Conservation (phyloP, 169 alveolate species). For the Perkinsus olseni region DNA sequence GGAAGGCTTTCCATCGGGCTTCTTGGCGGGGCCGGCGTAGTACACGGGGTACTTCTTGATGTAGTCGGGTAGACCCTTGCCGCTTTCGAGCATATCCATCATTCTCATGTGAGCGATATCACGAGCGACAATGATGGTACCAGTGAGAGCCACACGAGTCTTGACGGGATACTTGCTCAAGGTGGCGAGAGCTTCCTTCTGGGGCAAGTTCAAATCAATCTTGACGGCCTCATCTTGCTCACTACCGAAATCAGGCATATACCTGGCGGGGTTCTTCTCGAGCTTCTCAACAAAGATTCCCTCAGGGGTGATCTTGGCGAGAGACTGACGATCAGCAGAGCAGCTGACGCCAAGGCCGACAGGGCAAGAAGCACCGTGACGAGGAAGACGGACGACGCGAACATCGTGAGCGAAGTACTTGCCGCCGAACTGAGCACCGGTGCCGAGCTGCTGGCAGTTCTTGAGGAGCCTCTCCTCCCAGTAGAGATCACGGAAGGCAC, state of each 20-base stretch:
- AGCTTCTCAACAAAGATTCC: conserved; percentile 61
- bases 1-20: conserved; percentile 65
- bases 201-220: conserved; percentile 57
- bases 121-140: conserved; percentile 67
- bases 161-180: conserved; percentile 47
- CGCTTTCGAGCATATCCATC: conserved; percentile 47
- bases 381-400: conserved; percentile 69
- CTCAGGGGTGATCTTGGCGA: conserved; percentile 45
- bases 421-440: conserved; percentile 84
- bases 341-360: conserved; percentile 81
- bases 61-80: conserved; percentile 59
- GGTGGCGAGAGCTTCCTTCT: conserved; percentile 45
- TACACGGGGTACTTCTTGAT: conserved; percentile 65
- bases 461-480: conserved; percentile 39
- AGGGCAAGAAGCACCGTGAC: conserved; percentile 82
- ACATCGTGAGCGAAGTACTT: conserved; percentile 79
- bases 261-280: conserved; percentile 72
- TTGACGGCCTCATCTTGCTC: conserved; percentile 34
- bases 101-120: conserved; percentile 76
- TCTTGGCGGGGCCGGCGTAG: conserved; percentile 77
- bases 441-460: conserved; percentile 53
- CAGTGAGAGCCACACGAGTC: conserved; percentile 54
- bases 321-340: conserved; percentile 74
- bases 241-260: conserved; percentile 8
- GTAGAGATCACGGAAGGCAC: conserved; percentile 65